Conservation (phyloP, 805 yeast species). For the Zygoascus bituminiphila region DNA sequence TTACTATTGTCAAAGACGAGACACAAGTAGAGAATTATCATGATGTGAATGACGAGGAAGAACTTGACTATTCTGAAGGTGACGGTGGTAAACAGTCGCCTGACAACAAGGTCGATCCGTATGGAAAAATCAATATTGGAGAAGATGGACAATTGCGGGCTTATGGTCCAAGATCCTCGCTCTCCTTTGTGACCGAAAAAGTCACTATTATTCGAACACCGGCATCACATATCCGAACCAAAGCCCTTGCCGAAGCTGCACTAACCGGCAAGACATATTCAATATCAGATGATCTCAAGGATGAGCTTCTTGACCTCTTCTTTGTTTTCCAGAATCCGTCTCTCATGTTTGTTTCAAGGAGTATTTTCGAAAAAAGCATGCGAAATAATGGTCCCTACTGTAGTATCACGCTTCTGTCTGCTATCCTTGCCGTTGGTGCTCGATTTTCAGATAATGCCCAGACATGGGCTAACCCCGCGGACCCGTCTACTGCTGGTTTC, state of each 20-base stretch:
- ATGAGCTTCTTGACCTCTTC: constrained; percentile 9
- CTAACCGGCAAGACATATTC: constrained; percentile 4
- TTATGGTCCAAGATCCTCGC: constrained; percentile 12
- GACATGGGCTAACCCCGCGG: background rate
- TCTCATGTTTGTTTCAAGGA: constrained; percentile 8
- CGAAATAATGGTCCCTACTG: constrained; percentile 5
- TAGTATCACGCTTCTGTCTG: constrained; percentile 12
- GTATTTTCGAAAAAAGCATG: constrained; percentile 9
- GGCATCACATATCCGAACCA: background rate
- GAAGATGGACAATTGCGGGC: constrained; percentile 12
- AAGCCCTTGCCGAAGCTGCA: constrained; percentile 1
- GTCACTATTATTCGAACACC: constrained; percentile 3
- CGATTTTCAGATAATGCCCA: constrained; percentile 8
- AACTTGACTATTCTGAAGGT: background rate
- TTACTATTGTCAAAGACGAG: background rate
- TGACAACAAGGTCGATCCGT: constrained; percentile 4
- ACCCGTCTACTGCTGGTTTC: constrained; percentile 7
- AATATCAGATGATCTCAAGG: constrained; percentile 4
- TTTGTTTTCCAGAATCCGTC: constrained; percentile 15
- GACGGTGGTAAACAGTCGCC: background rate
- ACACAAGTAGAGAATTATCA: background rate
- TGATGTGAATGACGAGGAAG: background rate
- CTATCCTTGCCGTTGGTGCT: constrained; percentile 18
- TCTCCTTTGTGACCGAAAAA: constrained; percentile 6
- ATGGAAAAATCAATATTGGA: constrained; percentile 8